A percentile compares a stretch with the other conserved stretches of the same genome.
These are phyloP conservation scores for Saxispiralis lemnorum DNA, from an alignment of 495 filamentous ascomycete genomes.

Conservation along the genomic window DNA sequence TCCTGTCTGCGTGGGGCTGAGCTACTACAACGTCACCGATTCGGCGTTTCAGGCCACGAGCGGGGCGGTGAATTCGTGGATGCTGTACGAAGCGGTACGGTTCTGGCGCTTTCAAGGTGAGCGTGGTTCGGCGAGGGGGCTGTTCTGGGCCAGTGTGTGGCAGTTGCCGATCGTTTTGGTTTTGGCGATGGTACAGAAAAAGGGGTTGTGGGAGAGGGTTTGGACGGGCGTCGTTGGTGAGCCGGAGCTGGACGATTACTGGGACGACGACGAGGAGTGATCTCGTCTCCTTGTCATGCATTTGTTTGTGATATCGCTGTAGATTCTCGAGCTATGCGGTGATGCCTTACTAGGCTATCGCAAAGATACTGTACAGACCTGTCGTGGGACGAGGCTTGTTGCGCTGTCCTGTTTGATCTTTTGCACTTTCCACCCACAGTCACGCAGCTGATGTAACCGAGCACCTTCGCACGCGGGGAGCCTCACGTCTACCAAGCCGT, in stretches of 20 bases:
- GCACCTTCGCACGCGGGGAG: too few relatives aligned
- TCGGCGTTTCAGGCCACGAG: slow-evolving; percentile 71
- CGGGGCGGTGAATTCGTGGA: slow-evolving; percentile 68
- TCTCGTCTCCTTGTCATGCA: too few relatives aligned
- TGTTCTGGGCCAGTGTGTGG: slow-evolving; percentile 98
- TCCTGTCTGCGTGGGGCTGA: slow-evolving; percentile 70
- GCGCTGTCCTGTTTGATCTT: too few relatives aligned
- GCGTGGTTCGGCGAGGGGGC: slow-evolving; percentile 60
- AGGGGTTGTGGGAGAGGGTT: slow-evolving; percentile 75
- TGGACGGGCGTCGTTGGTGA: slow-evolving; percentile 52
- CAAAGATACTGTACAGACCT: too few relatives aligned
- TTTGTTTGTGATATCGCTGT: too few relatives aligned
- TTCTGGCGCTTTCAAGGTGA: slow-evolving; percentile 69
- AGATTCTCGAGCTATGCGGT: too few relatives aligned
- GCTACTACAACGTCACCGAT: slow-evolving; percentile 69
- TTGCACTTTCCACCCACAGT: too few relatives aligned
- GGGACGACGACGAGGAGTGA: slow-evolving; percentile 22
- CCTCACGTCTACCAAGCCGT: too few relatives aligned
- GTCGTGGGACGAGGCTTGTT: too few relatives aligned
- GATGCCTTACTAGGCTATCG: too few relatives aligned
- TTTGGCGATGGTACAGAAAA: slow-evolving; percentile 83
- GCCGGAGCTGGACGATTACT: slow-evolving; percentile 24
- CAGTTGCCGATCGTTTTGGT: slow-evolving; percentile 83
- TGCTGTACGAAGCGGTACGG: slow-evolving; percentile 57
- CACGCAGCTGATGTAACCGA: too few relatives aligned